Percentiles rank a stretch among this genome's conserved stretches.
phyloP scores from a whole-genome alignment of 176 grass and related monocot genomes.

The Luzula sylvatica region DNA sequence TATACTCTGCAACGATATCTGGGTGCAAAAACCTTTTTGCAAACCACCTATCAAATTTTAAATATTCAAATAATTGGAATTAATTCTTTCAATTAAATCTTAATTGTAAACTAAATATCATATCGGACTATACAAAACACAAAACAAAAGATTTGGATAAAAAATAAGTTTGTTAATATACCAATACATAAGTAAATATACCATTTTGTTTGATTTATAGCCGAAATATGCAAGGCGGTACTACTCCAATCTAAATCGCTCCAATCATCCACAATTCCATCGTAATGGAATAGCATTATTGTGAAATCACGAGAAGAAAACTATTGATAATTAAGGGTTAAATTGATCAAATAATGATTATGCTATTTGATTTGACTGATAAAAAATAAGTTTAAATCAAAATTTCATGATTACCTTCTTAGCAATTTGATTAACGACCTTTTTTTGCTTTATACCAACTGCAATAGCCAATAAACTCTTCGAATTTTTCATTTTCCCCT shows the following conservation, averaged over 20 bases:
- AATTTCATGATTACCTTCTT: conserved; percentile 38
- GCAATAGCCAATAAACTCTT: conserved; percentile 68
- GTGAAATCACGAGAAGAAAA: conserved; percentile 41
- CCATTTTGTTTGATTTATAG: conserved; percentile 75
- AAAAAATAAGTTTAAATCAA: not conserved
- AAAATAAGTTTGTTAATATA: not conserved
- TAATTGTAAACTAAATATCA: not conserved
- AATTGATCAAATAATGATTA: not conserved
- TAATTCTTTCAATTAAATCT: too few relatives aligned
- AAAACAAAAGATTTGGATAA: not conserved
- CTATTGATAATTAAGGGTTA: conserved; percentile 13
- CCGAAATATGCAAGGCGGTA: conserved; percentile 42
- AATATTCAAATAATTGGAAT: not conserved
- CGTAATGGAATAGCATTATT: conserved; percentile 82
- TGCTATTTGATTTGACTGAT: not conserved
- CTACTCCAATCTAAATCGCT: conserved; percentile 40
- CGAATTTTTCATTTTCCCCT: not conserved
- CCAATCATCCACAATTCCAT: conserved; percentile 56
- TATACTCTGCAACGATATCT: conserved; percentile 55
- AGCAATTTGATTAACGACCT: conserved; percentile 55
- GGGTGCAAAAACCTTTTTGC: conserved; percentile 76
- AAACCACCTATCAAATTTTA: conserved; percentile 42
- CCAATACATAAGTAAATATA: not conserved
- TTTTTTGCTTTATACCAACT: conserved; percentile 66
- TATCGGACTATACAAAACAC: not conserved